Conservation (phyloP, 495 filamentous ascomycete species). For the Staphylotrichum longicolle region DNA sequence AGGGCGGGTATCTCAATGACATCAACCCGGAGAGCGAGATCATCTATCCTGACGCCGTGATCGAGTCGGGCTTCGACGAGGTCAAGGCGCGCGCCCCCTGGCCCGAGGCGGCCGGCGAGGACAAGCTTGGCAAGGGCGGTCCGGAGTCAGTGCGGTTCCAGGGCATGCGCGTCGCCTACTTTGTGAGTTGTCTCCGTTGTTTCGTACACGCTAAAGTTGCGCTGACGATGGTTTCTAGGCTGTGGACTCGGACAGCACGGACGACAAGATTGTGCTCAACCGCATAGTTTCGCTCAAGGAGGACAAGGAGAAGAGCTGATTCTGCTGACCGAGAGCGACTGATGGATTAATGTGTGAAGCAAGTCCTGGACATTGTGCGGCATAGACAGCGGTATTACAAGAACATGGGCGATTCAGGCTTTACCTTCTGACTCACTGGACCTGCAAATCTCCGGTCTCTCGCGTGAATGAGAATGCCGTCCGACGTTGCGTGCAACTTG, state of each 20-base stretch:
- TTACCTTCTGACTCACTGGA: too few relatives aligned
- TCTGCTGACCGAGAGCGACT: not conserved
- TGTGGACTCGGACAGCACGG: conserved; percentile 76
- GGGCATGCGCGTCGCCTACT: conserved; percentile 87
- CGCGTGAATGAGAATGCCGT: too few relatives aligned
- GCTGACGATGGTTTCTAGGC: conserved; percentile 35
- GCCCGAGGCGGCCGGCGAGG: conserved; percentile 72
- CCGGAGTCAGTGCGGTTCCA: conserved; percentile 85
- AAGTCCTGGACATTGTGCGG: too few relatives aligned
- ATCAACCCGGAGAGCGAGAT: conserved; percentile 83
- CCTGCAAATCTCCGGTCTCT: too few relatives aligned
- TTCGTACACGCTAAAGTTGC: not conserved
- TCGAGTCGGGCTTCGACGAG: conserved; percentile 84
- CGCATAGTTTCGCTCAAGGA: conserved; percentile 93
- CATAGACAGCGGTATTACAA: too few relatives aligned
- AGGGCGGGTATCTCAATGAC: conserved; percentile 76
- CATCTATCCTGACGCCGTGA: conserved; percentile 70
- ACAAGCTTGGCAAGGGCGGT: conserved; percentile 54
- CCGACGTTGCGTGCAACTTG: too few relatives aligned
- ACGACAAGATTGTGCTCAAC: conserved; percentile 79
- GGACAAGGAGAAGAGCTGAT: conserved; percentile 65
- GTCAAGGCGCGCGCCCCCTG: conserved; percentile 72
- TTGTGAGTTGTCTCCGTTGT: conserved; percentile 40
- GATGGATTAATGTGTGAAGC: not conserved
- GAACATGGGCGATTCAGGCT: too few relatives aligned